phyloP scores from a whole-genome alignment of 2,329 filamentous ascomycete species.

The Penicillium sp. region DNA sequence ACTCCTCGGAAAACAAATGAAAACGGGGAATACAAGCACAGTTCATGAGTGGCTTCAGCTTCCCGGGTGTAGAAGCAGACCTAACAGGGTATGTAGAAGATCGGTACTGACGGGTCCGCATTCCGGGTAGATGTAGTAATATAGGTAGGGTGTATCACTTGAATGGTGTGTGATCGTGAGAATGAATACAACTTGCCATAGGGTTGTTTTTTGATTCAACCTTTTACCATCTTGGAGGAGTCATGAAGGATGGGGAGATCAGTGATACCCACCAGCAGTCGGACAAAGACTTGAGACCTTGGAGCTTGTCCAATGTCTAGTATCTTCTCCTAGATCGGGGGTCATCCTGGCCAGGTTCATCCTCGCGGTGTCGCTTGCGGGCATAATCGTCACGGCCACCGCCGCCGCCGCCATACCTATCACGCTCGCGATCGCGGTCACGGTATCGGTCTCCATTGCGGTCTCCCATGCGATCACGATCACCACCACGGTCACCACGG shows the following conservation, averaged over 20 bases:
- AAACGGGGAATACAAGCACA: conserved; percentile 25
- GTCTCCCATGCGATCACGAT: conserved; percentile 49
- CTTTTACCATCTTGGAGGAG: conserved; percentile 32
- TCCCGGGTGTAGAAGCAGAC: neutral
- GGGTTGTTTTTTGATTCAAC: conserved; percentile 36
- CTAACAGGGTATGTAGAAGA: neutral
- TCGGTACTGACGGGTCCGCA: neutral
- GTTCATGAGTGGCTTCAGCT: conserved; percentile 12
- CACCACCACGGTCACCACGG: conserved; percentile 58
- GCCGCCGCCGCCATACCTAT: conserved; percentile 45
- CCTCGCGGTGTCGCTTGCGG: conserved; percentile 73
- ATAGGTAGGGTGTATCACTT: neutral
- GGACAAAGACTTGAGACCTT: conserved; percentile 18
- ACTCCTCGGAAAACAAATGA: conserved; percentile 24
- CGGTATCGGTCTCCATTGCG: conserved; percentile 30
- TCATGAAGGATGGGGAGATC: conserved; percentile 27
- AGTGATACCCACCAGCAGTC: conserved; percentile 47
- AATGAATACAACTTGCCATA: conserved; percentile 32
- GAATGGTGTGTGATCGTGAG: conserved; percentile 8
- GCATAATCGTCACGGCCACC: conserved; percentile 47
- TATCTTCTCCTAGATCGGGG: conserved; percentile 62
- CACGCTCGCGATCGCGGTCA: conserved; percentile 54
- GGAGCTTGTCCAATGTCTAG: conserved; percentile 35
- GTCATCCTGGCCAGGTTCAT: conserved; percentile 74
- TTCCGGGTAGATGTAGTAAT: neutral